These are phyloP conservation scores for Pichia ethanolica DNA, from an alignment of 805 yeast genomes.

Conservation along the genomic window DNA sequence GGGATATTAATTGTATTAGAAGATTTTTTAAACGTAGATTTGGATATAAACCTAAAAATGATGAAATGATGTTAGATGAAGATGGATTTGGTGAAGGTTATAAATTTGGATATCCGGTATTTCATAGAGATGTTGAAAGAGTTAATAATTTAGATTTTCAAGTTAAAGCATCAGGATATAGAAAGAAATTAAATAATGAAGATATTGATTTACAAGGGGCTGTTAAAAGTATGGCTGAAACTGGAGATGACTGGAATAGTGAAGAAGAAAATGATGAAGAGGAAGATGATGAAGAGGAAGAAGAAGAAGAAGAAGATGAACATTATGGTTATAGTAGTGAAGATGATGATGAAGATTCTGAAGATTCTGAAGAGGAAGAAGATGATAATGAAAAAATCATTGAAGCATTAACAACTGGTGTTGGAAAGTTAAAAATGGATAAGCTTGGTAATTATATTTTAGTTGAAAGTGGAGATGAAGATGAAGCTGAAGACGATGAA, in stretches of 20 bases:
- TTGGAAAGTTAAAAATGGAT: slow-evolving; percentile 65
- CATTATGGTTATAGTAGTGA: slow-evolving; percentile 15
- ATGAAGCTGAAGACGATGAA: not conserved
- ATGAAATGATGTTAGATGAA: slow-evolving; percentile 63
- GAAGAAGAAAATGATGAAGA: slow-evolving; percentile 13
- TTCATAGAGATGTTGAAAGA: slow-evolving; percentile 68
- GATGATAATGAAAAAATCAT: slow-evolving; percentile 49
- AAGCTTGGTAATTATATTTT: slow-evolving; percentile 77
- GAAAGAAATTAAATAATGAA: slow-evolving; percentile 34
- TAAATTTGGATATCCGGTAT: slow-evolving; percentile 69
- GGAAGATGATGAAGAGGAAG: slow-evolving; percentile 22
- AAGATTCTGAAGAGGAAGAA: slow-evolving; percentile 29
- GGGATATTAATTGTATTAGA: slow-evolving; percentile 90
- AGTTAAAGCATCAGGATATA: slow-evolving; percentile 87
- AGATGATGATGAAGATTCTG: slow-evolving; percentile 28
- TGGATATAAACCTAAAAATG: slow-evolving; percentile 59
- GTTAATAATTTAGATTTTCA: slow-evolving; percentile 67
- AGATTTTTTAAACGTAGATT: slow-evolving; percentile 75
- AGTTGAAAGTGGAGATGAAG: slow-evolving; percentile 14
- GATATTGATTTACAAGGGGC: slow-evolving; percentile 71
- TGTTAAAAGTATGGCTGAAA: slow-evolving; percentile 33
- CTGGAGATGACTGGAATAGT: slow-evolving; percentile 16
- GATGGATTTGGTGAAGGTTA: slow-evolving; percentile 81
- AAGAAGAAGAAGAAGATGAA: slow-evolving; percentile 10
- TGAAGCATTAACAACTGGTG: slow-evolving; percentile 60